Conservation (phyloP, 176 grass and related monocot genomes). For the Eragrostis nindensis region DNA sequence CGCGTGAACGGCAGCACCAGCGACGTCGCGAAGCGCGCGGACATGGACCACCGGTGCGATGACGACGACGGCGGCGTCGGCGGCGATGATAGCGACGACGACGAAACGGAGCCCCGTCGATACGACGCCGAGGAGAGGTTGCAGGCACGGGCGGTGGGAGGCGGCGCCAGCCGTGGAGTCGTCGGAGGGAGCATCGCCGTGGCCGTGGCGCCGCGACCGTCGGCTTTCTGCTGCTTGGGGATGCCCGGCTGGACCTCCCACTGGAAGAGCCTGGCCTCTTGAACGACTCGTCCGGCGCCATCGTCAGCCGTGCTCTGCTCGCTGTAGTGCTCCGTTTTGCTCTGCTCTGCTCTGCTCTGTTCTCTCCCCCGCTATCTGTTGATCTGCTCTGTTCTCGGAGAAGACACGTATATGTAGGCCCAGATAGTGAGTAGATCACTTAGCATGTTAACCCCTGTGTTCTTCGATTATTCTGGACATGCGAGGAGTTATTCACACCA, state of each 20-base stretch:
- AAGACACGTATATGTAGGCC: neutral
- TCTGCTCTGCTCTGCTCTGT: neutral
- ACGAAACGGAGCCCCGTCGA: neutral
- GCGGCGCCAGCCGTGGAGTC: slow-evolving; percentile 32
- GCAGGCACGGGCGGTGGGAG: slow-evolving; percentile 17
- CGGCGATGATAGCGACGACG: neutral
- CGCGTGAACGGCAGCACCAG: slow-evolving; percentile 35
- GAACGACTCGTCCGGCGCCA: slow-evolving; percentile 49
- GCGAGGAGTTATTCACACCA: neutral
- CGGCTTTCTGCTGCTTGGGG: slow-evolving; percentile 8
- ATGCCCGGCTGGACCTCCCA: slow-evolving; percentile 58
- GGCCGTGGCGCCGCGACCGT: neutral
- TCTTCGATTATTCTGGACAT: neutral
- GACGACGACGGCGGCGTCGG: neutral
- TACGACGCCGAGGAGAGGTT: neutral
- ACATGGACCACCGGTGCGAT: slow-evolving; percentile 45
- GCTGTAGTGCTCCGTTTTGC: neutral
- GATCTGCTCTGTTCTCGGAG: no score
- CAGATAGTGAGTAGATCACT: neutral
- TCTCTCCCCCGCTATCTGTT: no score
- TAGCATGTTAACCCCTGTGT: neutral
- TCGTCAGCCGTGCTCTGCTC: neutral
- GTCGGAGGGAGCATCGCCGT: slow-evolving; percentile 1
- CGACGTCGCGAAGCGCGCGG: slow-evolving; percentile 47
- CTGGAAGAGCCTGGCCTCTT: slow-evolving; percentile 43